phyloP scores from a whole-genome alignment of 192 early-diverging fungal species.

The Umbelopsis sp. region DNA sequence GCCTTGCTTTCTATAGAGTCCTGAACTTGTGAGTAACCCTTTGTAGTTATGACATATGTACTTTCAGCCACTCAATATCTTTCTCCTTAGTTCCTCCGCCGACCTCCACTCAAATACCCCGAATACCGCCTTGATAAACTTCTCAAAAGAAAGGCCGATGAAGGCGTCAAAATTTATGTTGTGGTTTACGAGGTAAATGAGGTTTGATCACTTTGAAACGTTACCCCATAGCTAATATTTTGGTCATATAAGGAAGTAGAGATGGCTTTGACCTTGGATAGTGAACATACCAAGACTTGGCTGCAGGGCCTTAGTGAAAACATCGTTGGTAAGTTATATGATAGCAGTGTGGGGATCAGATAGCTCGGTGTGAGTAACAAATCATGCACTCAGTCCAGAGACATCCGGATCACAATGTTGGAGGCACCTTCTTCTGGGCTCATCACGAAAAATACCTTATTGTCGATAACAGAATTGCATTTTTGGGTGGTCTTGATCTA shows the following conservation, averaged over 20 bases:
- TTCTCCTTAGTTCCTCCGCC: slow-evolving; percentile 64
- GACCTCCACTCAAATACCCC: slow-evolving; percentile 75
- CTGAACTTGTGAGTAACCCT: slow-evolving; percentile 65
- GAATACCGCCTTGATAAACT: slow-evolving; percentile 81
- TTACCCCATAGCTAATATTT: neutral
- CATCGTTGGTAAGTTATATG: slow-evolving; percentile 57
- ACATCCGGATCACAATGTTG: slow-evolving; percentile 82
- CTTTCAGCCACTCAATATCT: neutral
- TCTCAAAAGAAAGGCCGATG: slow-evolving; percentile 79
- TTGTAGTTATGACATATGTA: neutral
- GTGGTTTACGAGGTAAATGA: slow-evolving; percentile 75
- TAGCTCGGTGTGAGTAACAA: neutral
- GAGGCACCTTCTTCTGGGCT: slow-evolving; percentile 88
- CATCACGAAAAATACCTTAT: slow-evolving; percentile 82
- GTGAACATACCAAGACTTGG: slow-evolving; percentile 74
- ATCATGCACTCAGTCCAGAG: slow-evolving; percentile 60
- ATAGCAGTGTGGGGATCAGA: neutral
- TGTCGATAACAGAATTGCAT: slow-evolving; percentile 81
- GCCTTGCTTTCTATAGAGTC: slow-evolving; percentile 32
- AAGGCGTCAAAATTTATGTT: slow-evolving; percentile 88
- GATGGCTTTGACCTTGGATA: slow-evolving; percentile 74
- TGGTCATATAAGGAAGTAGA: slow-evolving; percentile 60
- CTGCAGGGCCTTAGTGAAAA: slow-evolving; percentile 75
- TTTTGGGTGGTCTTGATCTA: slow-evolving; percentile 85
- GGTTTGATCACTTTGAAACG: neutral